A percentile compares a stretch with the other conserved stretches of the same genome.
These are phyloP conservation scores for Groenewaldozyma sp. DNA, from an alignment of 1,139 yeast species.

Conservation along the genomic window DNA sequence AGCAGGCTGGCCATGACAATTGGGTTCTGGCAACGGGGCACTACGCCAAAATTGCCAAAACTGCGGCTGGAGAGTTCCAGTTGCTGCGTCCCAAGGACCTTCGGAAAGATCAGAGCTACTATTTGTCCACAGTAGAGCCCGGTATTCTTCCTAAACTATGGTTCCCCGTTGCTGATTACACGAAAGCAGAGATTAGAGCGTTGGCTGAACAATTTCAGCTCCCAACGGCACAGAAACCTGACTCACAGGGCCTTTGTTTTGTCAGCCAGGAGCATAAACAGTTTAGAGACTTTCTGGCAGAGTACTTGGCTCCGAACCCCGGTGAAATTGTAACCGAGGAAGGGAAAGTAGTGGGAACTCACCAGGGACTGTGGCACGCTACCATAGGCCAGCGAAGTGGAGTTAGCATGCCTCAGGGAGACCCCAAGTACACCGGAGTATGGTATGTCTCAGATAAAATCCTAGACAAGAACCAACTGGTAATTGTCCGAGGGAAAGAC, in stretches of 20 bases:
- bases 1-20: slow-evolving; percentile 18
- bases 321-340: slow-evolving; percentile 65
- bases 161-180: slow-evolving; percentile 71
- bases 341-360: slow-evolving; percentile 70
- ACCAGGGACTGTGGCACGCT: slow-evolving; percentile 85
- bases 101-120: slow-evolving; percentile 84
- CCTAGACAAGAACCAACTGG: slow-evolving; percentile 54
- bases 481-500: slow-evolving; percentile 69
- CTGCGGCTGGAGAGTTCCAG: slow-evolving; percentile 32
- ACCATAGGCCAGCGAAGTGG: slow-evolving; percentile 87
- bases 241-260: slow-evolving; percentile 92
- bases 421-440: slow-evolving; percentile 60
- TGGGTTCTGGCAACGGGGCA: slow-evolving; percentile 97
- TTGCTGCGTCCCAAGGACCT: slow-evolving; percentile 51
- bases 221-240: slow-evolving; percentile 69
- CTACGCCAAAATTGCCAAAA: slow-evolving; percentile 54
- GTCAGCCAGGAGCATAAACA: slow-evolving; percentile 61
- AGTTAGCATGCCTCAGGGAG: slow-evolving; percentile 77
- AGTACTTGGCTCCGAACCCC: slow-evolving; percentile 61
- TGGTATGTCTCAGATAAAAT: slow-evolving; percentile 83
- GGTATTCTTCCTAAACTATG: slow-evolving; percentile 41
- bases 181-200: slow-evolving; percentile 65
- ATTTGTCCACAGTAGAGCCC: slow-evolving; percentile 58
- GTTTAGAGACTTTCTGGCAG: slow-evolving; percentile 66
- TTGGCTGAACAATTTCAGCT: slow-evolving; percentile 47